A percentile compares a stretch with the other conserved stretches of the same genome.
Conservation (phyloP, 2,329 filamentous ascomycete species). For the Westerdykella aurantiaca region DNA sequence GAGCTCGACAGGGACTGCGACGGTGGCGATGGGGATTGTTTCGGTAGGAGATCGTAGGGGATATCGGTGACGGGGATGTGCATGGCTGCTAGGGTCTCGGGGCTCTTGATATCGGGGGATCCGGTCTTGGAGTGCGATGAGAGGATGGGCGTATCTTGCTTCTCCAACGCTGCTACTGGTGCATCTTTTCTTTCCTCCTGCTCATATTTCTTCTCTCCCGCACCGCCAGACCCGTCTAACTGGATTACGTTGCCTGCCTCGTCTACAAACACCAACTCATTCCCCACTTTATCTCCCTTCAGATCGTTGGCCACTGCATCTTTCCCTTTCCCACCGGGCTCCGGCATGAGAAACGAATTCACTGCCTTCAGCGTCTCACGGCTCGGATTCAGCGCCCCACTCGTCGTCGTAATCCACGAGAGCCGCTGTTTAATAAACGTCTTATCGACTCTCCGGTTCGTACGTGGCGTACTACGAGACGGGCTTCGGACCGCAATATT, state of each 20-base stretch:
- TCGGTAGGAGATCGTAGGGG: background rate
- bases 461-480: background rate
- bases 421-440: constrained; percentile 68
- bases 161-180: no score
- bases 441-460: constrained; percentile 56
- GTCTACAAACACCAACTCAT: background rate
- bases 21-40: no score
- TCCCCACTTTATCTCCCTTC: background rate
- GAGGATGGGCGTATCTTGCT: no score
- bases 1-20: no score
- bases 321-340: constrained; percentile 4
- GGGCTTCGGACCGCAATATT: constrained; percentile 13
- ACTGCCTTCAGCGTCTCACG: constrained; percentile 83
- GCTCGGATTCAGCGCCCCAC: constrained; percentile 76
- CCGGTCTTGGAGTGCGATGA: background rate
- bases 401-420: constrained; percentile 73
- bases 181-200: background rate
- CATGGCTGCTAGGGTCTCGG: background rate
- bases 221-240: background rate
- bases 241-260: background rate
- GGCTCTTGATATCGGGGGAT: background rate
- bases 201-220: background rate
- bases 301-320: background rate
- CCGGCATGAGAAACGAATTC: constrained; percentile 76
- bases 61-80: constrained; percentile 2